These are phyloP conservation scores for Solanum ahanhuiri DNA, from an alignment of 257 asterid genomes.

Conservation along the genomic window DNA sequence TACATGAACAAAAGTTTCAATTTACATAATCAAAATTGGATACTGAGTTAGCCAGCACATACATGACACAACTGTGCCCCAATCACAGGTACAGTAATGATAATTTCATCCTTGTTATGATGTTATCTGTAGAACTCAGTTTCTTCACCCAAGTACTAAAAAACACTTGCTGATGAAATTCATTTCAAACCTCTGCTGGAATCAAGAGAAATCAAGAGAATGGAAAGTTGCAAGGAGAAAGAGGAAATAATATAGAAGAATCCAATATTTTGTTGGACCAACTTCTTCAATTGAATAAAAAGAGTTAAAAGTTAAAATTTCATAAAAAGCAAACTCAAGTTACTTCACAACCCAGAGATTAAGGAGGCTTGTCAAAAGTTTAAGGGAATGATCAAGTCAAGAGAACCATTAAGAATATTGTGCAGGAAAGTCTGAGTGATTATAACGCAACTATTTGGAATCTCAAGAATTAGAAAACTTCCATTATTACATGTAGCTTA, in stretches of 20 bases:
- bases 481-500: not conserved
- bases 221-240: not conserved
- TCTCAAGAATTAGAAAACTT: not conserved
- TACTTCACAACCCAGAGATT: not conserved
- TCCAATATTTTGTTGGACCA: not conserved
- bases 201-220: not conserved
- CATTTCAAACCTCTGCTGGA: not conserved
- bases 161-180: not conserved
- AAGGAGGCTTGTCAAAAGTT: not conserved
- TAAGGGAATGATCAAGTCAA: not conserved
- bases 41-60: not conserved
- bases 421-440: not conserved
- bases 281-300: not conserved
- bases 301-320: not conserved
- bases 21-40: not conserved
- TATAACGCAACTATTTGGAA: not conserved
- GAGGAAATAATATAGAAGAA: not conserved
- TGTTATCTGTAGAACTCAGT: not conserved
- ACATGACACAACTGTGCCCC: not conserved
- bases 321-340: not conserved
- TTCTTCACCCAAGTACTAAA: not conserved
- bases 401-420: not conserved
- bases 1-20: not conserved
- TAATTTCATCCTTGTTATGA: not conserved
- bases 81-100: not conserved